These are phyloP conservation scores for Lyophyllum shimeji DNA, from an alignment of 768 basidiomycete genomes.

Conservation along the genomic window DNA sequence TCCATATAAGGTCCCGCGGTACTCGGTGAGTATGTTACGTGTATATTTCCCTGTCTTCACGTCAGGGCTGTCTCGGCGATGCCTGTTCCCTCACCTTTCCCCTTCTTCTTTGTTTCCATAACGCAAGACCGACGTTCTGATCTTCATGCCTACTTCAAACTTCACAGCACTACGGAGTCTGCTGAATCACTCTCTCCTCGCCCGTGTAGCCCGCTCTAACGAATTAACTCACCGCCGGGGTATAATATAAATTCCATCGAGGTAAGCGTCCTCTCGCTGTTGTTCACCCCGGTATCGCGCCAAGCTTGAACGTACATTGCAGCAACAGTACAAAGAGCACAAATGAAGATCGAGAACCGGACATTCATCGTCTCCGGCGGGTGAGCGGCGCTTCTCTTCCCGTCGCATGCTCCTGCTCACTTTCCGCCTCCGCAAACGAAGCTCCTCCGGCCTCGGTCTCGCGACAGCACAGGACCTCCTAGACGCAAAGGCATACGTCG, in stretches of 20 bases:
- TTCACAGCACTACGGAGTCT: neutral
- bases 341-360: constrained; percentile 50
- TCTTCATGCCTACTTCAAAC: neutral
- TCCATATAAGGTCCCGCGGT: neutral
- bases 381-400: constrained; percentile 26
- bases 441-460: constrained; percentile 58
- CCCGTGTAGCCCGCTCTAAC: neutral
- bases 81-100: neutral
- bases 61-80: neutral
- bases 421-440: constrained; percentile 22
- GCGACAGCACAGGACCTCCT: constrained; percentile 49
- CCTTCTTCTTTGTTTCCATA: neutral
- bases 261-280: neutral
- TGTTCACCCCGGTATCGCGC: neutral
- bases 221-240: neutral
- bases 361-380: constrained; percentile 61
- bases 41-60: neutral
- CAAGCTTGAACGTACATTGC: neutral
- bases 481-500: constrained; percentile 41
- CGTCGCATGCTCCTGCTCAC: neutral
- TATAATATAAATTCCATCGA: neutral
- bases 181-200: neutral
- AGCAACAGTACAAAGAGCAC: neutral
- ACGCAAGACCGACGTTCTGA: neutral
- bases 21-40: constrained; percentile 1